A percentile compares a stretch with the other conserved stretches of the same genome.
These are phyloP conservation scores for Microthlaspi erraticum DNA, from an alignment of 345 rosid genomes.

Conservation along the genomic window DNA sequence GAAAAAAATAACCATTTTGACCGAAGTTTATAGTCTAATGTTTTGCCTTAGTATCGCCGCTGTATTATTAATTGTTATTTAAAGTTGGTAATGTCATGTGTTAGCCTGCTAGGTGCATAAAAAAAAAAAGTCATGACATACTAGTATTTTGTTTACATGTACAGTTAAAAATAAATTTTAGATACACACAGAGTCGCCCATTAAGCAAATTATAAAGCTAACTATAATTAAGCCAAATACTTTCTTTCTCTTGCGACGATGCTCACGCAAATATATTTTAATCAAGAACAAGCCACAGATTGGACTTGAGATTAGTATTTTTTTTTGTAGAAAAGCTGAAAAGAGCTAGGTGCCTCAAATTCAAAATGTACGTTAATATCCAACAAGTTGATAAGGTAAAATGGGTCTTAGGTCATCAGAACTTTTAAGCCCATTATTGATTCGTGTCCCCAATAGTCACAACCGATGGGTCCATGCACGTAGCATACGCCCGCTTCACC, in stretches of 20 bases:
- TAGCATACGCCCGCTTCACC: slow-evolving; percentile 25
- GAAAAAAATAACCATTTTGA: background rate
- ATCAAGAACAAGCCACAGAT: background rate
- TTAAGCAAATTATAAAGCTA: slow-evolving; percentile 9
- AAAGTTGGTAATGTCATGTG: background rate
- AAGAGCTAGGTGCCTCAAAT: slow-evolving; percentile 2
- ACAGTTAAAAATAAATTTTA: background rate
- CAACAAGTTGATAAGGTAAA: slow-evolving; percentile 13
- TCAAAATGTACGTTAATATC: slow-evolving; percentile 17
- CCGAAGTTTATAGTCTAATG: background rate
- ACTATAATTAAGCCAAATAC: background rate
- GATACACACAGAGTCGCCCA: background rate
- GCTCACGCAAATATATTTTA: background rate
- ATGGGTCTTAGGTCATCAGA: slow-evolving; percentile 19
- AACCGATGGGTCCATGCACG: slow-evolving; percentile 37
- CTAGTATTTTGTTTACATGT: background rate
- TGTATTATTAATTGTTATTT: background rate
- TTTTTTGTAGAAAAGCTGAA: background rate
- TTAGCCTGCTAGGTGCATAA: no score
- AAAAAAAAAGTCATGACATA: no score
- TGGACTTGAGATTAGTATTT: background rate
- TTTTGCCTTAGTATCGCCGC: background rate
- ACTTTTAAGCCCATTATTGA: slow-evolving; percentile 37
- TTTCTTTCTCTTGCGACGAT: background rate
- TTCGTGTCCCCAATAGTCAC: slow-evolving; percentile 25